Conservation (phyloP, 2,329 filamentous ascomycete species). For the Raffaelea ambrosiae region DNA sequence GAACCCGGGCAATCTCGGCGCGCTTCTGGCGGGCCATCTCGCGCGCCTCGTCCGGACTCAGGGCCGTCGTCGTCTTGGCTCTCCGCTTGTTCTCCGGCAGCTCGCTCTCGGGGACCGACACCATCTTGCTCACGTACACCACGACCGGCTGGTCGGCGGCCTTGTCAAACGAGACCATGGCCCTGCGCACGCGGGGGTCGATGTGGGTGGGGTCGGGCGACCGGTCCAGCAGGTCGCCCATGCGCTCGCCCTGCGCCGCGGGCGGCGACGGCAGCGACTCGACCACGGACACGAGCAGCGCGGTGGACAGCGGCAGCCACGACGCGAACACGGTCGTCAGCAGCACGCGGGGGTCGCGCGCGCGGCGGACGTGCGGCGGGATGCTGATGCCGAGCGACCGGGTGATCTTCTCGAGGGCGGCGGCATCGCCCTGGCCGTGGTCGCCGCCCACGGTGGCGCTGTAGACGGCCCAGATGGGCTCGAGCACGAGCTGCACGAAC, state of each 20-base stretch:
- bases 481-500: constrained; percentile 93
- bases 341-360: constrained; percentile 73
- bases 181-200: constrained; percentile 59
- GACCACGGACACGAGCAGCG: constrained; percentile 84
- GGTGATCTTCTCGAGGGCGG: constrained; percentile 84
- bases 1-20: constrained; percentile 75
- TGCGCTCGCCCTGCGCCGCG: constrained; percentile 66
- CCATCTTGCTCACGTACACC: constrained; percentile 97
- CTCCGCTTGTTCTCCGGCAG: constrained; percentile 72
- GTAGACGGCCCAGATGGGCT: constrained; percentile 95
- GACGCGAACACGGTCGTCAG: constrained; percentile 79
- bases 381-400: constrained; percentile 82
- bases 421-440: constrained; percentile 73
- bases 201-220: constrained; percentile 72
- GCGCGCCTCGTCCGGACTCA: constrained; percentile 83
- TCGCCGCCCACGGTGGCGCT: constrained; percentile 78
- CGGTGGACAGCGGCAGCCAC: constrained; percentile 90
- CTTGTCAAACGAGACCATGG: constrained; percentile 73
- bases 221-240: constrained; percentile 69
- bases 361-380: constrained; percentile 73
- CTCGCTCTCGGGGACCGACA: constrained; percentile 88
- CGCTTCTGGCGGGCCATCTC: constrained; percentile 83
- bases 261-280: constrained; percentile 84
- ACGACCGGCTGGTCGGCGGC: constrained; percentile 68
- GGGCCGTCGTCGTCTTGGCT: constrained; percentile 44